A percentile compares a stretch with the other conserved stretches of the same genome.
Conservation (phyloP, 2,329 filamentous ascomycete species). For the Talaromyces sp. region DNA sequence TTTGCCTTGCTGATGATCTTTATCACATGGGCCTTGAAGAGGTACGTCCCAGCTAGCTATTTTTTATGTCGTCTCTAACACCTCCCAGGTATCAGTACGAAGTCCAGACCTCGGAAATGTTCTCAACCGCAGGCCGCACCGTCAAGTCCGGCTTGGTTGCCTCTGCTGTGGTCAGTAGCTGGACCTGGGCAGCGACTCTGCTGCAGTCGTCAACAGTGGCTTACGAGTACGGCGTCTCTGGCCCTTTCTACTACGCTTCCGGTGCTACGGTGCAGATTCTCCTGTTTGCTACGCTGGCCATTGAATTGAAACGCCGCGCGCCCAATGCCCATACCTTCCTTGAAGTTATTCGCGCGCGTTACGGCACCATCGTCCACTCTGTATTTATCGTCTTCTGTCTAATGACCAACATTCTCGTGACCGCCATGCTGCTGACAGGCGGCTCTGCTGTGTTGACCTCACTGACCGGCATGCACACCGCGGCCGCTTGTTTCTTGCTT, state of each 20-base stretch:
- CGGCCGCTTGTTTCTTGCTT: constrained; percentile 77
- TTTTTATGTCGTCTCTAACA: background rate
- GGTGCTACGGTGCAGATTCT: constrained; percentile 83
- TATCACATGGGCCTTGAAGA: constrained; percentile 64
- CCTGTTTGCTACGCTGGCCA: constrained; percentile 82
- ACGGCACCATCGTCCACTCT: constrained; percentile 65
- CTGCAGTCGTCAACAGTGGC: constrained; percentile 76
- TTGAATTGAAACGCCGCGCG: constrained; percentile 78
- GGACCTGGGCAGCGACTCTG: constrained; percentile 87
- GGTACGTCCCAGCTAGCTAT: constrained; percentile 30
- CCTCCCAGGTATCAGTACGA: constrained; percentile 56
- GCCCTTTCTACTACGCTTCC: constrained; percentile 62
- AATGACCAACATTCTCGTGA: constrained; percentile 81
- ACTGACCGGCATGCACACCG: constrained; percentile 67
- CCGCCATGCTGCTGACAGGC: constrained; percentile 81
- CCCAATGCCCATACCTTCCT: constrained; percentile 83
- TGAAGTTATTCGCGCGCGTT: constrained; percentile 75
- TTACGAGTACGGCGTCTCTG: constrained; percentile 67
- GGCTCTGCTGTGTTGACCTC: constrained; percentile 68
- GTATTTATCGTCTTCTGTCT: constrained; percentile 79
- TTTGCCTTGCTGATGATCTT: constrained; percentile 72
- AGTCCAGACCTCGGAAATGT: constrained; percentile 86
- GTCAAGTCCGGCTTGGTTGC: constrained; percentile 86
- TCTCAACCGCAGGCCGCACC: constrained; percentile 79
- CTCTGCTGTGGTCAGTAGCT: constrained; percentile 83